Evolutionary conservation across 2,329 filamentous ascomycete species (phyloP).

Genomic region (Sordariomycetes sp.): DNA sequence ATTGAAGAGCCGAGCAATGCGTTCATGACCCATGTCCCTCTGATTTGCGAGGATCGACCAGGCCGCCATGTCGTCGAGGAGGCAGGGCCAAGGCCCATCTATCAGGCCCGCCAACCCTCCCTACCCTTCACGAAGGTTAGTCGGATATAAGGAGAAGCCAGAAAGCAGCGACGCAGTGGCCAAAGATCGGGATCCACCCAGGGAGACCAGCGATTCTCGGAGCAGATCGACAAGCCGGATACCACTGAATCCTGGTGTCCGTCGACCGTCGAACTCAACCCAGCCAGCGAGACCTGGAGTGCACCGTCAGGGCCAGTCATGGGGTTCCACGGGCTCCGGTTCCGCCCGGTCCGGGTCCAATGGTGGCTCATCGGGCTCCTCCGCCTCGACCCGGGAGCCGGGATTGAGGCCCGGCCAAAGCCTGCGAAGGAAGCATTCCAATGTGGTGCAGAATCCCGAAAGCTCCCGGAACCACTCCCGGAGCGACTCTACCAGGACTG

Average conservation of each 20-base stretch:
- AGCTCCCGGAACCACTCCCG: conserved; percentile 21
- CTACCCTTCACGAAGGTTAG: neutral
- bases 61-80: conserved; percentile 2
- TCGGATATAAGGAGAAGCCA: neutral
- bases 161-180: neutral
- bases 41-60: neutral
- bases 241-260: conserved; percentile 19
- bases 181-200: neutral
- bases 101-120: neutral
- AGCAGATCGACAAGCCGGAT: conserved; percentile 21
- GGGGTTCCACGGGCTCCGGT: conserved; percentile 23
- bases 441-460: conserved; percentile 26
- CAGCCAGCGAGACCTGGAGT: conserved; percentile 16
- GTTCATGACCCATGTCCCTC: neutral
- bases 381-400: conserved; percentile 5
- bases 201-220: conserved; percentile 7
- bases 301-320: conserved; percentile 30
- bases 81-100: neutral
- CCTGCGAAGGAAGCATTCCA: conserved; percentile 38
- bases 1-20: neutral
- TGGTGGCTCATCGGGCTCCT: conserved; percentile 20
- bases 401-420: neutral
- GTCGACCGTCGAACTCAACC: conserved; percentile 15
- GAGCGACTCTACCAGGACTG: conserved; percentile 23
- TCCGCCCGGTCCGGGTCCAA: conserved; percentile 18